Conservation (phyloP, 805 yeast species). For the Saturnispora ahearnii region DNA sequence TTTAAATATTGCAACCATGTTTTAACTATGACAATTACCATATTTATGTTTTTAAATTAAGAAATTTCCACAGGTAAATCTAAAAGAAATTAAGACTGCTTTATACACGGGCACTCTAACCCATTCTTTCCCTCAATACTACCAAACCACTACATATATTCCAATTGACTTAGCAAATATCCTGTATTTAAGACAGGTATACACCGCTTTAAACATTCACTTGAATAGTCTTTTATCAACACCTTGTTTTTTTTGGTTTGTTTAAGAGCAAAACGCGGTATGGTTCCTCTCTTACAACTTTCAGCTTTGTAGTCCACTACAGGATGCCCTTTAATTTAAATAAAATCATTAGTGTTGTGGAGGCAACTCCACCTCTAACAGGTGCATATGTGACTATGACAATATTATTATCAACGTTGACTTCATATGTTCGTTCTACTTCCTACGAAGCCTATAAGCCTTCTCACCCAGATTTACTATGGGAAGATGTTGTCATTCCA, state of each 20-base stretch:
- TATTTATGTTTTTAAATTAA: too few species aligned
- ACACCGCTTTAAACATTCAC: too few species aligned
- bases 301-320: background rate
- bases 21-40: too few species aligned
- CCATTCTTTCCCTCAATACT: too few species aligned
- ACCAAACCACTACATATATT: too few species aligned
- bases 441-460: slow-evolving; percentile 22
- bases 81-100: too few species aligned
- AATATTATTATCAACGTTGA: slow-evolving; percentile 30
- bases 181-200: too few species aligned
- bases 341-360: background rate
- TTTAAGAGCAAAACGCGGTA: background rate
- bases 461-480: slow-evolving; percentile 20
- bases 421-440: slow-evolving; percentile 35
- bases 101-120: too few species aligned
- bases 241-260: background rate
- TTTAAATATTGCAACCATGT: too few species aligned
- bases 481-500: slow-evolving; percentile 40
- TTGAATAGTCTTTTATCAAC: background rate
- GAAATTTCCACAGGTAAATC: too few species aligned
- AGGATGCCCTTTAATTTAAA: background rate
- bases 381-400: slow-evolving; percentile 34
- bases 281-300: background rate
- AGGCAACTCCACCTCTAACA: slow-evolving; percentile 23
- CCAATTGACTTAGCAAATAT: too few species aligned